phyloP scores from a whole-genome alignment of 1,284 basidiomycete species.

The Papiliotrema terrestris region DNA sequence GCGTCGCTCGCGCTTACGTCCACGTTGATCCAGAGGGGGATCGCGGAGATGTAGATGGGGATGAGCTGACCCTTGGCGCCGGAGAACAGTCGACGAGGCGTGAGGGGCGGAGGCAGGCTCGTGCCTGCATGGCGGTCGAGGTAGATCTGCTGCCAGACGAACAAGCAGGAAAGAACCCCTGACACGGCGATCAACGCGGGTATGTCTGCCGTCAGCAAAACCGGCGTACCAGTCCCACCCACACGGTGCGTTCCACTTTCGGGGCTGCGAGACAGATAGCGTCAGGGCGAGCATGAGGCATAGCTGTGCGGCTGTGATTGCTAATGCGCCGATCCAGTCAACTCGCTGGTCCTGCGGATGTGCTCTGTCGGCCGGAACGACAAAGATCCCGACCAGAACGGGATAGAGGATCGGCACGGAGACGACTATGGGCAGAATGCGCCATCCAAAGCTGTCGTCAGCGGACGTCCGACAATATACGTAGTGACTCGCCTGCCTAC shows the following conservation, averaged over 20 bases:
- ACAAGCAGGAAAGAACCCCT: neutral
- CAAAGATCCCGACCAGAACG: neutral
- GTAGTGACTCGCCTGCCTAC: neutral
- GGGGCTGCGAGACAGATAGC: neutral
- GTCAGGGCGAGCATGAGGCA: neutral
- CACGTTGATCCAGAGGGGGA: neutral
- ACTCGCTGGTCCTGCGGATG: neutral
- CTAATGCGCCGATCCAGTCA: neutral
- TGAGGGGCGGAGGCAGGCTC: neutral
- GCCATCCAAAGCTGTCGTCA: neutral
- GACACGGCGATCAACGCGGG: neutral
- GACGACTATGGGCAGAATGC: neutral
- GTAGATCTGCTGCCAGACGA: neutral
- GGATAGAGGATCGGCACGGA: neutral
- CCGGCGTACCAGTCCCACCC: neutral
- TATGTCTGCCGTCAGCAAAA: neutral
- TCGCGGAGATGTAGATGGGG: conserved; percentile 3
- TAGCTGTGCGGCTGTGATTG: neutral
- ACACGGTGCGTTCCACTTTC: neutral
- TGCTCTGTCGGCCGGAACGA: neutral
- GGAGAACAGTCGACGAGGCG: conserved; percentile 1
- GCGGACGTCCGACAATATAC: neutral
- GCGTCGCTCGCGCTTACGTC: conserved; percentile 2
- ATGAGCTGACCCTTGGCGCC: neutral
- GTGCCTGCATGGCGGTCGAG: neutral